Conservation (phyloP, 2,329 filamentous ascomycete genomes). For the Scedosporium apiospermum region DNA sequence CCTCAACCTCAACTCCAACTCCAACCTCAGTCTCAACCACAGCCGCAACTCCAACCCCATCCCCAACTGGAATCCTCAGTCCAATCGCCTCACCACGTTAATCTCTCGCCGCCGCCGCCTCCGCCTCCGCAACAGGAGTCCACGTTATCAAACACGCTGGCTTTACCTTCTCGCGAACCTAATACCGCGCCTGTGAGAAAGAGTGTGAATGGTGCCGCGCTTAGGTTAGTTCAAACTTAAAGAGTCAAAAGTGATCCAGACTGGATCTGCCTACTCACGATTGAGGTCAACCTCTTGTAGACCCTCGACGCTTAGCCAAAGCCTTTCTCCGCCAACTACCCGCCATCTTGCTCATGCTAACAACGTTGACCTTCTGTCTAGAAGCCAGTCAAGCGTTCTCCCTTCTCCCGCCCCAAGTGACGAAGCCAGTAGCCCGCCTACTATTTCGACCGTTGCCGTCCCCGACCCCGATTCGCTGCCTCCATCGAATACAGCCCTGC, state of each 20-base stretch:
- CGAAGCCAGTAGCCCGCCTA: not conserved
- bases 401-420: slow-evolving; percentile 2
- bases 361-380: not conserved
- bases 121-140: too few relatives aligned
- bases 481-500: not conserved
- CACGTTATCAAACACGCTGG: too few relatives aligned
- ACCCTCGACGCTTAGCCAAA: not conserved
- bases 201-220: too few relatives aligned
- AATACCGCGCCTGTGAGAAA: too few relatives aligned
- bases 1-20: not conserved
- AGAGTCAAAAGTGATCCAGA: too few relatives aligned
- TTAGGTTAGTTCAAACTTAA: too few relatives aligned
- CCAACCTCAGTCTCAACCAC: not conserved
- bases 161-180: too few relatives aligned
- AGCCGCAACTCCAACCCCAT: not conserved
- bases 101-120: too few relatives aligned
- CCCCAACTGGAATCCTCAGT: not conserved
- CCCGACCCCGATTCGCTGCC: not conserved
- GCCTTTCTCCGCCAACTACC: not conserved
- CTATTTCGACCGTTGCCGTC: not conserved
- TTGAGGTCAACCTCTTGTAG: too few relatives aligned
- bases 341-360: not conserved
- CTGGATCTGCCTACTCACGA: too few relatives aligned
- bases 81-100: too few relatives aligned
- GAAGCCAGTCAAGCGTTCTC: not conserved